Percentiles rank a stretch among this genome's conserved stretches.
phyloP scores from a whole-genome alignment of 2,329 filamentous ascomycete genomes.

The Monosporascus sp. region DNA sequence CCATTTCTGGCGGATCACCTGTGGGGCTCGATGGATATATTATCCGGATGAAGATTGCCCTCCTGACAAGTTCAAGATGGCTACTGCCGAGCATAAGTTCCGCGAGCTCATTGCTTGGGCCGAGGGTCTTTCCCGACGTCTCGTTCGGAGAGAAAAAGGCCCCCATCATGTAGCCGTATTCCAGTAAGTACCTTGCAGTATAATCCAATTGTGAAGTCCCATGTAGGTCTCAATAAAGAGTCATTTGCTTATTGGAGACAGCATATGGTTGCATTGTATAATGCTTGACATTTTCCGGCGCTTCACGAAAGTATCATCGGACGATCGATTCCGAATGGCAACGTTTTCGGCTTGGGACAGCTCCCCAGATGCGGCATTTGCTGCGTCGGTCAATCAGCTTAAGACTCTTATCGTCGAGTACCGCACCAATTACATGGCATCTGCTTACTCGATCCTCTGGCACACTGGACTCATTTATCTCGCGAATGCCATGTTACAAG shows the following conservation, averaged over 20 bases:
- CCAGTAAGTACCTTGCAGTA: conserved; percentile 25
- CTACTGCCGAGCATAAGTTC: conserved; percentile 32
- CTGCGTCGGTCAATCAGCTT: conserved; percentile 32
- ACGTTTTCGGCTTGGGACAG: conserved; percentile 27
- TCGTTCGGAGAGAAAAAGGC: conserved; percentile 21
- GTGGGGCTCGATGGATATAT: conserved; percentile 22
- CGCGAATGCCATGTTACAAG: conserved; percentile 30
- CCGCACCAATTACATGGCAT: conserved; percentile 26
- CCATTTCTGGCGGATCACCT: conserved; percentile 33
- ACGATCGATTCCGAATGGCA: conserved; percentile 9
- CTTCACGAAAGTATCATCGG: conserved; percentile 10
- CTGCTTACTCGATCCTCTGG: conserved; percentile 34
- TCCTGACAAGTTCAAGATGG: conserved; percentile 10
- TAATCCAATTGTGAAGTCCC: too few species aligned
- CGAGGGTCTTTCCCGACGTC: conserved; percentile 22
- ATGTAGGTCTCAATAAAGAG: too few species aligned
- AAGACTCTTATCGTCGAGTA: conserved; percentile 33
- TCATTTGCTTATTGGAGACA: conserved; percentile 8
- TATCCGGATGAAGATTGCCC: conserved; percentile 18
- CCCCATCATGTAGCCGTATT: conserved; percentile 31
- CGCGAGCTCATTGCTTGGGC: conserved; percentile 34
- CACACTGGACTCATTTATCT: conserved; percentile 35
- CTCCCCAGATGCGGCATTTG: conserved; percentile 26
- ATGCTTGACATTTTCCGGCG: conserved; percentile 33
- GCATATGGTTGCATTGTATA: conserved; percentile 35